Evolutionary conservation across 1,139 yeast species (phyloP), one percentile per base, ranked within the genome.

Genomic region (Geotrichum citri-aurantii): DNA sequence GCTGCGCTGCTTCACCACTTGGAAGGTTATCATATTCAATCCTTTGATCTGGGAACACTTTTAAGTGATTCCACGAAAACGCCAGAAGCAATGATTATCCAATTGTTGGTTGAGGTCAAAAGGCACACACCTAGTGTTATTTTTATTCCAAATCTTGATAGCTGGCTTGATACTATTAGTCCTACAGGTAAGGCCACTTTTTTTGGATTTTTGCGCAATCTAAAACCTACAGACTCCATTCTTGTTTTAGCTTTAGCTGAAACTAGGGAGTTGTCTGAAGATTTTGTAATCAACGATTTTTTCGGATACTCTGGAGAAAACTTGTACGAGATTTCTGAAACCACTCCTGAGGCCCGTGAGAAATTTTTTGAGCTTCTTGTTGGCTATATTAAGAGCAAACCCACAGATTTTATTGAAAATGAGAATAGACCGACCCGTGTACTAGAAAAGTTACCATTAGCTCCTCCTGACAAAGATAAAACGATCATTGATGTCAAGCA

Each of bases 11-110:
- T 93, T 59, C 88, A 91, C 66, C 81, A 84, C 65, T 76, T 95
- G 61, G 99, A 93, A 73, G 97, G 97, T 0, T 91, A 86, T 66
- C 95, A 91, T 68, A 85, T 91, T 10, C 98, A 93, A 69, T 81
- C 88, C 0, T 76, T 95, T 52, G 99, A 93, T 70, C 76, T 93
- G 62, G 90, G 92, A 1, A 80, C 86, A 23, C 72, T 93, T 61
- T 83, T 86, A 65, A 85, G 93, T 14, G 98, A 92, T 67, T 79
- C 95, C 4, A 81, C 95, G 0, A 77, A 91, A 63, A 84, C 96
- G 0, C 85, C 95, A 0, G 99, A 93, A 68, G 88, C 91, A 69
- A 81, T 88, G 0, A 80, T 92, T 48, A 88, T 93, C 29, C 97
- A 91, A 69, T 80, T 89, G 26, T 86, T 95, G 68, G 79, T 88